Evolutionary conservation across 441 rosid genomes (phyloP).

Genomic region (Syzygium malaccense): DNA sequence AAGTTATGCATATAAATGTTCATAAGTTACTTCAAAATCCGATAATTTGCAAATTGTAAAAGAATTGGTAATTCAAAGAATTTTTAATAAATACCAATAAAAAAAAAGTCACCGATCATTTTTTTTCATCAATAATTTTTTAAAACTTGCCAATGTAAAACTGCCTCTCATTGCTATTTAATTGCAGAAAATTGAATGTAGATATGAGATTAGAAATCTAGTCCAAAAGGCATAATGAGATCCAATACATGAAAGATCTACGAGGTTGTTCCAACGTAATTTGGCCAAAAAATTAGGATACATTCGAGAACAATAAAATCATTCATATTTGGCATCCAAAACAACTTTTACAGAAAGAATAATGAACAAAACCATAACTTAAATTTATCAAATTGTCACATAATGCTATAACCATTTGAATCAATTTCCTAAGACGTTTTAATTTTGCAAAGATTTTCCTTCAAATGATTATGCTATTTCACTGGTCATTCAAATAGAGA

Average conservation of each 20-base stretch:
- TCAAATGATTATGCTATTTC: fast-evolving
- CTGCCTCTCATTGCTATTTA: too few relatives aligned
- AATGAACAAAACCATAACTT: neutral
- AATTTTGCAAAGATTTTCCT: neutral
- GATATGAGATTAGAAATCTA: too few relatives aligned
- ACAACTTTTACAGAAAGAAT: neutral
- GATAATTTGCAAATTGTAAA: too few relatives aligned
- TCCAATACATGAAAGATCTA: neutral
- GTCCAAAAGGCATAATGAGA: neutral
- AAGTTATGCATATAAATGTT: too few relatives aligned
- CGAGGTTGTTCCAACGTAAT: neutral
- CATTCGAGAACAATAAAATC: neutral
- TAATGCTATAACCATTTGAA: neutral
- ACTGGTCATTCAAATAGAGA: neutral
- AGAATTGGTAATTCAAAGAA: too few relatives aligned
- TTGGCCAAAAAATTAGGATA: neutral
- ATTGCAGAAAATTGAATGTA: too few relatives aligned
- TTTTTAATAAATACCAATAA: too few relatives aligned
- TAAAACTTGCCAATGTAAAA: too few relatives aligned
- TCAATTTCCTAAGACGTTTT: neutral
- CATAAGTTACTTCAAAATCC: too few relatives aligned
- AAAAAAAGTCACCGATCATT: too few relatives aligned
- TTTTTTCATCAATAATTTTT: too few relatives aligned
- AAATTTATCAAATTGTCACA: neutral
- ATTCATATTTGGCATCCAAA: neutral